Evolutionary conservation across 1,284 basidiomycete species (phyloP), one percentile per base, ranked within the genome.

Genomic region (Mycosarcoma mackinlayi): DNA sequence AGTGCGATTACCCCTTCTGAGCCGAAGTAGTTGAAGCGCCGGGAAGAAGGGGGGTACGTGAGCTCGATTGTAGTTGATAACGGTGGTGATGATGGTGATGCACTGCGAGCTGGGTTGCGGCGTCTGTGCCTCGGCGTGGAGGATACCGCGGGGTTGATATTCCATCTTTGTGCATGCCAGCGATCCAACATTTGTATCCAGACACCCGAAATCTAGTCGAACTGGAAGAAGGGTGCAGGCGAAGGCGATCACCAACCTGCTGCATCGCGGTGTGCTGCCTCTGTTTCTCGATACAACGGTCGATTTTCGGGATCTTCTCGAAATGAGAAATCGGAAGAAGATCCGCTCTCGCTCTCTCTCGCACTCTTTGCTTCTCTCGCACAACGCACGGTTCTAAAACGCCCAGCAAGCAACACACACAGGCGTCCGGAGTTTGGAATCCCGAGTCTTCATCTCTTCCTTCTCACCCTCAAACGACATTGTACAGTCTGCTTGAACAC

Each of bases 1-100:
- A 37, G 42, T 31, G 27, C 48, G 56, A n/a, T n/a, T n/a, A 44
- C 51, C 63, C 63, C 56, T 59, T n/a, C n/a, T n/a, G n/a, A n/a
- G n/a, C n/a, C n/a, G n/a, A n/a, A n/a, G n/a, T n/a, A n/a, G n/a
- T n/a, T n/a, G n/a, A n/a, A n/a, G n/a, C n/a, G n/a, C n/a, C n/a
- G n/a, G n/a, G n/a, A n/a, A n/a, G n/a, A n/a, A n/a, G n/a, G 27
- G n/a, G 16, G 4, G 8, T 30, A 11, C 1, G 11, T 28, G 27
- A 42, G 11, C n/a, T n/a, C n/a, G n/a, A n/a, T n/a, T n/a, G n/a
- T n/a, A n/a, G n/a, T n/a, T n/a, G n/a, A n/a, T n/a, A n/a, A n/a
- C n/a, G n/a, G n/a, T n/a, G n/a, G 28, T 44, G 28, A 23, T 44
- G 41, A 19, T 44, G n/a, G 28, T 31, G 27, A 21, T n/a, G n/a